Evolutionary conservation across 2,329 filamentous ascomycete species (phyloP), one percentile per base, ranked within the genome.

Genomic region (Epichloe sp.): DNA sequence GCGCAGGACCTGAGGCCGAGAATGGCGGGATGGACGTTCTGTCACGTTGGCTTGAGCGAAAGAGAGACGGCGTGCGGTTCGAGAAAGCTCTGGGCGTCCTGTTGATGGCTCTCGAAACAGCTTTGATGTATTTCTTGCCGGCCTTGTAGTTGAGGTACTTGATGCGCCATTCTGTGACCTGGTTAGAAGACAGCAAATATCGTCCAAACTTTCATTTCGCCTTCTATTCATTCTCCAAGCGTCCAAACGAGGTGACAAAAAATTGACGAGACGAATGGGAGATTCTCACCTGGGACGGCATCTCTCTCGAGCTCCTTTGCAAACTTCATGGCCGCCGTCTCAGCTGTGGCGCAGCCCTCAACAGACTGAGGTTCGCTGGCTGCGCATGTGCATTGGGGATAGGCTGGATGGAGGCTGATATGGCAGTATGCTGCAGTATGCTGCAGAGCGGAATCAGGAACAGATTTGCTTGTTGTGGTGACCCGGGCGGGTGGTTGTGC

Each of bases 141-240:
- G 82, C 82, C 76, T 95, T 95, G 75, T 97, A 97, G 69, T 96
- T 82, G 59, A 97, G 78, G 67, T 96, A 97, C 68, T 95, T 95
- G 66, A 83, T 79, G 62, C 86, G 82, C 91, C 91, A 97, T 79
- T 97, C 80, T 83, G 58, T 31, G 14, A 47, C 23, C 15, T 14
- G 40, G 53, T 56, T 21, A 19, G 41, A 34, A 7, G 14, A 5
- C 43, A 34, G 43, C 15, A 23, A 19, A 8, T 3, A 12, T 26
- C 17, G 12, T 43, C 19, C 41, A 14, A 26, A 8, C 4, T 23
- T 15, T 17, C n/a, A 14, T 43, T 43, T 31, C 8, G 26, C 26
- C 26, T 31, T 31, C 1, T 31, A 0, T 31, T 11, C 8, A 4
- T 31, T 11, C 8, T 31, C 1, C 26, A 4, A 31, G 3, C 26